Conservation (phyloP, 805 yeast genomes). For the Hanseniaspora meyeri region DNA sequence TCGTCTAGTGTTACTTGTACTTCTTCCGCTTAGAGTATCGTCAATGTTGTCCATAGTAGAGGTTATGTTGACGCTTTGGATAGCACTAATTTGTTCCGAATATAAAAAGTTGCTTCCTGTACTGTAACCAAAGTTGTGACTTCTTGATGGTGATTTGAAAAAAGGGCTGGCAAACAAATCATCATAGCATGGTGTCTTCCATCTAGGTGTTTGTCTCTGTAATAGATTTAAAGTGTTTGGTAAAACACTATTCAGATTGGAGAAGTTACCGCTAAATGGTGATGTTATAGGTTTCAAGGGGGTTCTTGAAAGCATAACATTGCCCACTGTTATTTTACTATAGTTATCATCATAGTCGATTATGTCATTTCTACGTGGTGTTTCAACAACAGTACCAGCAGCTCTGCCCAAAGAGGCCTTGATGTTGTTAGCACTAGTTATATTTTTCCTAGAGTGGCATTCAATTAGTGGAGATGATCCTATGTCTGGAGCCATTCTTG, state of each 20-base stretch:
- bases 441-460: constrained; percentile 1
- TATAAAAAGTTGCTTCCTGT: not conserved
- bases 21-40: not conserved
- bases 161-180: constrained; percentile 12
- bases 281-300: constrained; percentile 9
- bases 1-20: not conserved
- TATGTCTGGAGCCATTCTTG: constrained; percentile 1
- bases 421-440: not conserved
- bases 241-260: not conserved
- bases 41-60: not conserved
- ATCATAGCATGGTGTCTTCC: constrained; percentile 14
- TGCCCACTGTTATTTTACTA: constrained; percentile 5
- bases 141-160: constrained; percentile 12
- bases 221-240: not conserved
- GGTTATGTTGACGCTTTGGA: not conserved
- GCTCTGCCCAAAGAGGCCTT: constrained; percentile 7
- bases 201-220: constrained; percentile 12
- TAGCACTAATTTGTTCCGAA: not conserved
- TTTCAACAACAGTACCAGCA: constrained; percentile 2
- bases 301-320: constrained; percentile 11
- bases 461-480: constrained; percentile 10
- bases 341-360: constrained; percentile 7
- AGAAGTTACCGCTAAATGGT: not conserved
- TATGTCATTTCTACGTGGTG: constrained; percentile 3
- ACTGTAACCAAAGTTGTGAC: not conserved